Conservation (phyloP, 2,329 filamentous ascomycete species). For the Ceratocystis lukuohia region DNA sequence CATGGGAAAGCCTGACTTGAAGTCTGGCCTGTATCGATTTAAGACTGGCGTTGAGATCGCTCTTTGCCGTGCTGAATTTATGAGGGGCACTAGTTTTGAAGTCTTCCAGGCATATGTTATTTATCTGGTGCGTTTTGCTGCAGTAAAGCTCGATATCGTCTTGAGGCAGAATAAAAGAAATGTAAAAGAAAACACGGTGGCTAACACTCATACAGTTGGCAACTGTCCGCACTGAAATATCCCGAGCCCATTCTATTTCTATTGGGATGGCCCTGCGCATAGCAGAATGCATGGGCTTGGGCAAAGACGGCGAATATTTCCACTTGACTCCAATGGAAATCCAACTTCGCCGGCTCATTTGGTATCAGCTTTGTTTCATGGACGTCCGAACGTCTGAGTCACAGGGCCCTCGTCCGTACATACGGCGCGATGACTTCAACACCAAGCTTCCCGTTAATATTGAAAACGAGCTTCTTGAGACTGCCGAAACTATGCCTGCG, state of each 20-base stretch:
- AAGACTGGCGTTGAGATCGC: slow-evolving; percentile 54
- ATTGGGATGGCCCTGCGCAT: slow-evolving; percentile 59
- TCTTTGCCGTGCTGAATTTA: slow-evolving; percentile 54
- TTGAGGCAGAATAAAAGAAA: neutral
- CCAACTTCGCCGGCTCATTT: slow-evolving; percentile 57
- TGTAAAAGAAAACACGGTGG: no score
- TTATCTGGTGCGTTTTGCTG: slow-evolving; percentile 47
- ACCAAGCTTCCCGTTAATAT: slow-evolving; percentile 59
- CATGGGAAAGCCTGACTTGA: neutral
- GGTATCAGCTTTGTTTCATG: slow-evolving; percentile 67
- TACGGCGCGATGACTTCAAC: slow-evolving; percentile 62
- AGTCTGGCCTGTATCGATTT: slow-evolving; percentile 45
- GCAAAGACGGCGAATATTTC: slow-evolving; percentile 56
- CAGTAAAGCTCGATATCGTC: neutral
- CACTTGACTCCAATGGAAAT: slow-evolving; percentile 53
- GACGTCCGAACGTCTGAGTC: slow-evolving; percentile 63
- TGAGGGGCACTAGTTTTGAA: slow-evolving; percentile 54
- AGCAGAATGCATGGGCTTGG: slow-evolving; percentile 64
- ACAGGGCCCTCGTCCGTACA: slow-evolving; percentile 57
- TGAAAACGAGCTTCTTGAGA: slow-evolving; percentile 48
- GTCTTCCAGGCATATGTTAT: slow-evolving; percentile 65
- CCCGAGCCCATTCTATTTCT: slow-evolving; percentile 58
- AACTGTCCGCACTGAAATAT: slow-evolving; percentile 58
- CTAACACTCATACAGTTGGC: slow-evolving; percentile 39
- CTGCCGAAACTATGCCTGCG: slow-evolving; percentile 29